phyloP scores from a whole-genome alignment of 2,329 filamentous ascomycete genomes.

The Aphanocladium album region DNA sequence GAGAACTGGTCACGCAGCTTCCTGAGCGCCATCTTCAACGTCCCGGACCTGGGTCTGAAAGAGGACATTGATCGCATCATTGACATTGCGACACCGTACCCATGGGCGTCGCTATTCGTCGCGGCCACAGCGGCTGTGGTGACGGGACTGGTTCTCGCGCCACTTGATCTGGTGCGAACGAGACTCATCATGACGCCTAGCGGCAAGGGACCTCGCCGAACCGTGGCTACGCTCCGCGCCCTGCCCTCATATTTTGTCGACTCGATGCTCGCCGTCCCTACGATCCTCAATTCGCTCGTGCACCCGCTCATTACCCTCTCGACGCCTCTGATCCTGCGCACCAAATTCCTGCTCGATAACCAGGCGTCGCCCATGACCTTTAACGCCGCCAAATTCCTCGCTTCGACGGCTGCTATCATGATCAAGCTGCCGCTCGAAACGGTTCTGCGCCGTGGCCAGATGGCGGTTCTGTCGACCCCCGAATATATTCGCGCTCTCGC shows the following conservation, averaged over 20 bases:
- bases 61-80: conserved; percentile 73
- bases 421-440: conserved; percentile 89
- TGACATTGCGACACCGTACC: conserved; percentile 70
- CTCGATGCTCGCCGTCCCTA: conserved; percentile 69
- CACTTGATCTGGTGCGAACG: conserved; percentile 85
- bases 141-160: conserved; percentile 76
- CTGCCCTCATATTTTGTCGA: conserved; percentile 75
- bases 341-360: conserved; percentile 78
- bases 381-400: conserved; percentile 74
- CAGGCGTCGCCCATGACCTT: conserved; percentile 76
- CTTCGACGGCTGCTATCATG: conserved; percentile 74
- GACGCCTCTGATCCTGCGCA: conserved; percentile 78
- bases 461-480: conserved; percentile 59
- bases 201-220: conserved; percentile 68
- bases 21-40: conserved; percentile 82
- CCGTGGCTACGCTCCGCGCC: conserved; percentile 69
- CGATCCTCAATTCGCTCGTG: conserved; percentile 76
- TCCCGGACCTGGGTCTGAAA: conserved; percentile 75
- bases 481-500: conserved; percentile 47
- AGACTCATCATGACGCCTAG: conserved; percentile 78
- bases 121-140: conserved; percentile 59
- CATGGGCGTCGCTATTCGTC: conserved; percentile 74
- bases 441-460: conserved; percentile 81
- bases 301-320: conserved; percentile 79
- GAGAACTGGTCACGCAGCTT: conserved; percentile 91